A percentile compares a stretch with the other conserved stretches of the same genome.
Evolutionary conservation across 257 asterid genomes (phyloP).

Genomic region (Cordia subcordata): DNA sequence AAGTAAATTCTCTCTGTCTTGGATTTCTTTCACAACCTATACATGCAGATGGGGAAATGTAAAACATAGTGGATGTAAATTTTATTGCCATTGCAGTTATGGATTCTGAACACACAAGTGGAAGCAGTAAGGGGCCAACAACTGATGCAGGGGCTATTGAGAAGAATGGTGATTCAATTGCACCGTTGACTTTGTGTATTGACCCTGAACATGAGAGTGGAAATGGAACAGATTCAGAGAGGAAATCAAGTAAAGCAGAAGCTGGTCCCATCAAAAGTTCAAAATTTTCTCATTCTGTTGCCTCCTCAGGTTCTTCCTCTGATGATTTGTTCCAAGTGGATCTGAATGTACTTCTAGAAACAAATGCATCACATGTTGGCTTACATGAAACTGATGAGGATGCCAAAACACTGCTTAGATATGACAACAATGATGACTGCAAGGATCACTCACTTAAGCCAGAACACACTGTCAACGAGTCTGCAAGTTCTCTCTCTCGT

Average conservation of each 20-base stretch:
- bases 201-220: constrained; percentile 22
- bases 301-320: constrained; percentile 30
- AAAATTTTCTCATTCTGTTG: constrained; percentile 32
- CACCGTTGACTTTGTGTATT: constrained; percentile 9
- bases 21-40: neutral
- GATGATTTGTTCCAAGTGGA: constrained; percentile 27
- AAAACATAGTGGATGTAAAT: no score
- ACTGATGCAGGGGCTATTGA: constrained; percentile 12
- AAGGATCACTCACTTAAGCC: constrained; percentile 20
- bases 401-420: constrained; percentile 5
- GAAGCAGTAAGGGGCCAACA: constrained; percentile 16
- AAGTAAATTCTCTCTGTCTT: neutral
- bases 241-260: constrained; percentile 11
- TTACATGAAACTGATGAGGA: constrained; percentile 12
- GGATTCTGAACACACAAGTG: constrained; percentile 29
- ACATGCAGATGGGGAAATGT: neutral
- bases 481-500: constrained; percentile 28
- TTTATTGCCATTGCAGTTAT: constrained; percentile 24
- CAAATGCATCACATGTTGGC: constrained; percentile 15
- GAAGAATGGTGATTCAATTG: constrained; percentile 16
- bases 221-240: constrained; percentile 19
- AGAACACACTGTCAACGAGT: constrained; percentile 21
- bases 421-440: constrained; percentile 14
- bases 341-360: constrained; percentile 19
- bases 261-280: constrained; percentile 16